Conservation (phyloP, 163 green algal genomes). For the Trebouxia gelatinosa region DNA sequence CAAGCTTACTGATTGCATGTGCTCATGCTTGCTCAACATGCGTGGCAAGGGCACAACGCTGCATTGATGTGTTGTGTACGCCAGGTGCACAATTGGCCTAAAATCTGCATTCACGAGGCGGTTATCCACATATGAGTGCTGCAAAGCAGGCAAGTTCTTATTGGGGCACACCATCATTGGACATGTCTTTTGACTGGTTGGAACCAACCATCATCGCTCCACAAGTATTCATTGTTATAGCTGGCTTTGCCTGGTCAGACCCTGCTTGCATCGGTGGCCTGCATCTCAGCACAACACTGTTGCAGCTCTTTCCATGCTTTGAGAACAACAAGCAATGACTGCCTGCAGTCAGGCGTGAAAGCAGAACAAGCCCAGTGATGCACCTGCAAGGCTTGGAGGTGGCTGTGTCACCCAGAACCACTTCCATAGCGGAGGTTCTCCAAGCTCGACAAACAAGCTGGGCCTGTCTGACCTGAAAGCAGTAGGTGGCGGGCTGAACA, state of each 20-base stretch:
- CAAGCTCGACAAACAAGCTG: conserved; percentile 11
- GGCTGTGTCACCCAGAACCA: conserved; percentile 25
- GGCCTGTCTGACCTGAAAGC: conserved; percentile 3
- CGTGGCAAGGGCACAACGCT: no score
- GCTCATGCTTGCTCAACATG: no score
- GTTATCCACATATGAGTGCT: no score
- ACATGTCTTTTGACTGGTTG: conserved; percentile 6
- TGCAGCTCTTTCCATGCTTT: background rate
- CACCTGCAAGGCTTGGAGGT: conserved; percentile 19
- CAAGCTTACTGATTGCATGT: no score
- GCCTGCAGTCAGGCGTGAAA: background rate
- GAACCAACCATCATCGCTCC: conserved; percentile 22
- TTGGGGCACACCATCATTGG: conserved; percentile 18
- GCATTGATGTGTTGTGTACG: no score
- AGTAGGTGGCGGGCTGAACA: background rate
- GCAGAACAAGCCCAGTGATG: background rate
- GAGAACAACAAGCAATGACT: background rate
- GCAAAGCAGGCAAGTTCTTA: no score
- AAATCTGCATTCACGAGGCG: background rate
- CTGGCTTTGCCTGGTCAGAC: background rate
- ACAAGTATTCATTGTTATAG: conserved; percentile 20
- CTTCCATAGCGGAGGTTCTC: background rate
- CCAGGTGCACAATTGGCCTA: background rate
- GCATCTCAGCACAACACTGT: background rate
- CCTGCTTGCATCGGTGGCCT: conserved; percentile 18